phyloP scores from a whole-genome alignment of 805 yeast genomes.

The Osmozyma mogii region DNA sequence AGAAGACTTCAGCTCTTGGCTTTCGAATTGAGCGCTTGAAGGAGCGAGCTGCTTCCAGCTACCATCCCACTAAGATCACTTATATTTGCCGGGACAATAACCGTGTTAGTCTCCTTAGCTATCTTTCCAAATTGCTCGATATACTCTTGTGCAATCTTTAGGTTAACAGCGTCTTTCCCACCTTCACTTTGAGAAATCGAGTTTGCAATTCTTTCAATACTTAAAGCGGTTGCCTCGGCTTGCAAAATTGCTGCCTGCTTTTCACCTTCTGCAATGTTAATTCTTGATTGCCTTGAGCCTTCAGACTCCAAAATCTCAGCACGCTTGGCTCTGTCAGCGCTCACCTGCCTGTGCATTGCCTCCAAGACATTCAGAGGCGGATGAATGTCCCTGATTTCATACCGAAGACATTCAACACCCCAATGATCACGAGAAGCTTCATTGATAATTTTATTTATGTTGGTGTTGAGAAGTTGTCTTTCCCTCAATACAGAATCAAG shows the following conservation, averaged over 20 bases:
- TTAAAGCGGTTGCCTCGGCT: conserved; percentile 68
- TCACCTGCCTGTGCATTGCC: conserved; percentile 88
- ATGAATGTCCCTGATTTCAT: conserved; percentile 82
- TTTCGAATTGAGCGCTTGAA: no score
- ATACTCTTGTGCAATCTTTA: conserved; percentile 78
- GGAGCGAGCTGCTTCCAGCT: no score
- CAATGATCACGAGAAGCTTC: conserved; percentile 74
- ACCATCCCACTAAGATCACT: conserved; percentile 69
- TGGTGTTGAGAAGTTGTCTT: conserved; percentile 61
- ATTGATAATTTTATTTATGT: conserved; percentile 71
- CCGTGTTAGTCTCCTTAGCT: conserved; percentile 75
- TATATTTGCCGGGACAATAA: conserved; percentile 68
- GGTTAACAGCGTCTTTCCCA: conserved; percentile 66
- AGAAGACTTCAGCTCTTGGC: no score
- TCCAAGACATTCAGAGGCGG: conserved; percentile 81
- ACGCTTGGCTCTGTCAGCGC: conserved; percentile 76
- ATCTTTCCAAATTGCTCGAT: conserved; percentile 74
- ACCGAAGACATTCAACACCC: conserved; percentile 80
- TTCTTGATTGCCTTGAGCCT: conserved; percentile 52
- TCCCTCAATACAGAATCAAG: conserved; percentile 73
- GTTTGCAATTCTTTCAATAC: conserved; percentile 53
- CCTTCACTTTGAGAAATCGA: conserved; percentile 64
- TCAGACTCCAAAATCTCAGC: conserved; percentile 70
- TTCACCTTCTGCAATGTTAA: conserved; percentile 68
- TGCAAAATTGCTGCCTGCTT: conserved; percentile 58